Evolutionary conservation across 2,329 filamentous ascomycete species (phyloP).

Genomic region (Hypomyces rosellus): DNA sequence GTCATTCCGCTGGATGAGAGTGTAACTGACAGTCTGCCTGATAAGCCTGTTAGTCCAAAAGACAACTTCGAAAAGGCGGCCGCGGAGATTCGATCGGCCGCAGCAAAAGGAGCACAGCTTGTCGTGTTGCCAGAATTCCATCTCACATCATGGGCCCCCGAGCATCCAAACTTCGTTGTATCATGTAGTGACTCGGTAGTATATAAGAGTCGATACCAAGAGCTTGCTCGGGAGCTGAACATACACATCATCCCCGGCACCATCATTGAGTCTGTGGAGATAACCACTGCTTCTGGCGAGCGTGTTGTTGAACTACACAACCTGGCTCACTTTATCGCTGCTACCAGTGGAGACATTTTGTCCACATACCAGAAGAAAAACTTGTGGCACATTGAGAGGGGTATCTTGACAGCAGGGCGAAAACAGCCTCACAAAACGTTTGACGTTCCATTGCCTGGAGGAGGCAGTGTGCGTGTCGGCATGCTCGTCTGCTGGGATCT

Average conservation of each 20-base stretch:
- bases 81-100: conserved; percentile 3
- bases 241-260: conserved; percentile 3
- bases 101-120: neutral
- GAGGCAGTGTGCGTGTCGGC: neutral
- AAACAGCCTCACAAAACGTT: neutral
- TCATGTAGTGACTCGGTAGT: neutral
- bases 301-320: conserved; percentile 1
- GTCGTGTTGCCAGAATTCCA: conserved; percentile 4
- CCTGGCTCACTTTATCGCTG: conserved; percentile 2
- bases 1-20: neutral
- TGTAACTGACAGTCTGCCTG: neutral
- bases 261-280: conserved; percentile 1
- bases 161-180: neutral
- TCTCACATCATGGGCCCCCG: conserved; percentile 4
- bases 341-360: neutral
- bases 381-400: conserved; percentile 1
- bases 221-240: neutral
- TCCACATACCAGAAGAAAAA: conserved; percentile 5
- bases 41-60: neutral
- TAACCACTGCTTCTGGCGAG: neutral
- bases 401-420: neutral
- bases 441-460: neutral
- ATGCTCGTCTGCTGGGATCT: conserved; percentile 5
- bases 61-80: conserved; percentile 1
- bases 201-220: neutral